phyloP scores from a whole-genome alignment of 352 stramenopile species.

The Pythium brassicae region DNA sequence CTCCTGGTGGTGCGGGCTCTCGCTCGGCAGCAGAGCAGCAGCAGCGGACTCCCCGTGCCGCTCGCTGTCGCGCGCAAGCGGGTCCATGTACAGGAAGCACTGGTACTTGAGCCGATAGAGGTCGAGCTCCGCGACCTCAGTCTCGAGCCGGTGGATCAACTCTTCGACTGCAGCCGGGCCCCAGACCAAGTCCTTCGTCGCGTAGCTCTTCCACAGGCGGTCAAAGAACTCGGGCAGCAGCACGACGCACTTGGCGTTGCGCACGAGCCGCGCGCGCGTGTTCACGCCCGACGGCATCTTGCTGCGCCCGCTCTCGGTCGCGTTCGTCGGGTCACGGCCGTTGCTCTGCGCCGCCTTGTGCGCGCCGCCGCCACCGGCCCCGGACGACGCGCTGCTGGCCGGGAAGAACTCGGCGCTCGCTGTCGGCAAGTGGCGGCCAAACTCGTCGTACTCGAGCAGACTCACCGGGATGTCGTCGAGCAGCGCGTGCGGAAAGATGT shows the following conservation, averaged over 20 bases:
- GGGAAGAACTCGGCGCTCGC: conserved; percentile 37
- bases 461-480: conserved; percentile 71
- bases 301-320: conserved; percentile 62
- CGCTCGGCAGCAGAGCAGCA: too few species aligned
- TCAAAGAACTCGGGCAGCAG: conserved; percentile 87
- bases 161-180: conserved; percentile 66
- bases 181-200: conserved; percentile 83
- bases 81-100: conserved; percentile 79
- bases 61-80: conserved; percentile 54
- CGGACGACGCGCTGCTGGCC: conserved; percentile 29
- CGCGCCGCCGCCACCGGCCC: conserved; percentile 6
- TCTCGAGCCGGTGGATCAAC: conserved; percentile 64
- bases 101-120: conserved; percentile 78
- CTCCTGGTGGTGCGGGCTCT: conserved; percentile 14
- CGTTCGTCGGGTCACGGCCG: conserved; percentile 48
- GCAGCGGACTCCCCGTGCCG: conserved; percentile 37
- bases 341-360: conserved; percentile 28
- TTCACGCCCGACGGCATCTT: conserved; percentile 75
- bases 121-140: conserved; percentile 68
- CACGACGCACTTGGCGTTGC: conserved; percentile 74
- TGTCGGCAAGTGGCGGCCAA: conserved; percentile 63
- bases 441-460: conserved; percentile 83
- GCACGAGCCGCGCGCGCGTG: conserved; percentile 67
- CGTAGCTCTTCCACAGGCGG: conserved; percentile 62
- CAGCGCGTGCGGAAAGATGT: conserved; percentile 78